Percentiles rank a stretch among this genome's conserved stretches.
These are phyloP conservation scores for Oleoguttula mirabilis DNA, from an alignment of 495 filamentous ascomycete genomes.

Conservation along the genomic window DNA sequence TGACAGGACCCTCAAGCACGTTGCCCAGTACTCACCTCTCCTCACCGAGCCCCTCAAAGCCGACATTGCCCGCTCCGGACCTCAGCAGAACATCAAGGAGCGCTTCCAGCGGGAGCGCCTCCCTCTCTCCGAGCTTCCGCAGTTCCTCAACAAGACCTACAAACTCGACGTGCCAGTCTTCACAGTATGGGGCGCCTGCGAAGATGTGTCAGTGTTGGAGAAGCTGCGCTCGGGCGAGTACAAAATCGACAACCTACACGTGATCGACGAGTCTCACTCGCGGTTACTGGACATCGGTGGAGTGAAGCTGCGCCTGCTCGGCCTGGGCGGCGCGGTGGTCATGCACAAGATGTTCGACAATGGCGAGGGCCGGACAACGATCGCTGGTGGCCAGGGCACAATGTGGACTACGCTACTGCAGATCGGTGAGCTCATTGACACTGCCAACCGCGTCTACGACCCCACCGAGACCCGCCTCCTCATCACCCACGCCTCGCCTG, in stretches of 20 bases:
- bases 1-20: conserved; percentile 85
- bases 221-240: conserved; percentile 98
- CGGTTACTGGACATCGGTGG: conserved; percentile 87
- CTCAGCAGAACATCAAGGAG: conserved; percentile 60
- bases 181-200: conserved; percentile 98
- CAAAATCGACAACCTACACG: conserved; percentile 93
- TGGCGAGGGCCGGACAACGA: conserved; percentile 92
- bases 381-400: conserved; percentile 94
- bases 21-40: conserved; percentile 94
- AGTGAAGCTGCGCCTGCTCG: conserved; percentile 88
- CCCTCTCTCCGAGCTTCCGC: conserved; percentile 88
- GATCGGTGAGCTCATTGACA: conserved; percentile 98
- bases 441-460: conserved; percentile 94
- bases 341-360: conserved; percentile 99
- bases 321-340: conserved; percentile 89
- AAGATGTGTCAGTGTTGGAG: conserved; percentile 95
- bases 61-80: conserved; percentile 55
- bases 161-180: conserved; percentile 94
- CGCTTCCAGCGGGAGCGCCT: conserved; percentile 68
- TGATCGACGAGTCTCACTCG: conserved; percentile 96
- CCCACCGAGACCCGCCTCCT: conserved; percentile 97
- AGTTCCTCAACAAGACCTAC: conserved; percentile 75
- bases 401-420: conserved; percentile 99
- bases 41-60: conserved; percentile 81
- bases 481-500: conserved; percentile 93